Conservation (phyloP, 352 stramenopile genomes). For the Globisporangium abappressorium region DNA sequence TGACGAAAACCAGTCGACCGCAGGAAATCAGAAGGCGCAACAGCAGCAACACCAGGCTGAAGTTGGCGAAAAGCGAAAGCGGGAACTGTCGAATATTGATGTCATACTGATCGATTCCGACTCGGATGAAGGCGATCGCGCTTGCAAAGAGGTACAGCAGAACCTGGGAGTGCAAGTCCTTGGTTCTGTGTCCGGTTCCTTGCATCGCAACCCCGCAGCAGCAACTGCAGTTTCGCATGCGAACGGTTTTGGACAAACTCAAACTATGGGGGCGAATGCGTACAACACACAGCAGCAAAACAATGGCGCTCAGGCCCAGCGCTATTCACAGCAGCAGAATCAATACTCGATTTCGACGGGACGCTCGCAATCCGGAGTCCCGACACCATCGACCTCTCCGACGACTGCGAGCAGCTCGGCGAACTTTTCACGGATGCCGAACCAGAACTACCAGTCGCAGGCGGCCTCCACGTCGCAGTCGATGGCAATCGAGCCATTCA, state of each 20-base stretch:
- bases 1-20: neutral
- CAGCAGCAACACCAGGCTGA: neutral
- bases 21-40: neutral
- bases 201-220: neutral
- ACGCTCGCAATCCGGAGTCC: neutral
- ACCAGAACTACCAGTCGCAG: neutral
- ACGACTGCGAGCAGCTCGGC: neutral
- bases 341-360: neutral
- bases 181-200: neutral
- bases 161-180: neutral
- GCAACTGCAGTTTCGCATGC: neutral
- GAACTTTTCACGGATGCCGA: neutral
- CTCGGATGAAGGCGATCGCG: conserved; percentile 21
- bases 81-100: conserved; percentile 31
- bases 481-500: conserved; percentile 15
- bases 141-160: neutral
- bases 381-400: neutral
- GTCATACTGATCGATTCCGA: conserved; percentile 65
- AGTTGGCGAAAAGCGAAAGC: conserved; percentile 43
- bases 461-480: neutral
- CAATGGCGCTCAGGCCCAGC: neutral
- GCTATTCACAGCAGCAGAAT: neutral
- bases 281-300: conserved; percentile 1
- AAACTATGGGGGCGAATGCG: neutral
- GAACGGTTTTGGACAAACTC: neutral